Percentiles rank a stretch among this genome's conserved stretches.
Conservation (phyloP, 345 rosid genomes). For the Viola odorata region DNA sequence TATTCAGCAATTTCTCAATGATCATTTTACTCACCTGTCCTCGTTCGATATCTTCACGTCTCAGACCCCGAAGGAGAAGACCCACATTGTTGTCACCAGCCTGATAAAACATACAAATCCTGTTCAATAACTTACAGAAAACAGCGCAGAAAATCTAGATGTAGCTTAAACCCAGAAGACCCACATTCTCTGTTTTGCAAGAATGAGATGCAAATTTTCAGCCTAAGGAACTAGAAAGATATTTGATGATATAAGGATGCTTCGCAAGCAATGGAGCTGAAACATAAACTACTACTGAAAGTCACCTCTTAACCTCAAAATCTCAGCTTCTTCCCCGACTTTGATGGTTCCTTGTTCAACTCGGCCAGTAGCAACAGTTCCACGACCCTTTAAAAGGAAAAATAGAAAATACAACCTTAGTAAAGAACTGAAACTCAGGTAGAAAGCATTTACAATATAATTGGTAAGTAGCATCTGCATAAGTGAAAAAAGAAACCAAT, state of each 20-base stretch:
- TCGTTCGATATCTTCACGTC: slow-evolving; percentile 83
- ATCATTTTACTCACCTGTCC: slow-evolving; percentile 62
- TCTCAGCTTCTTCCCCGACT: slow-evolving; percentile 98
- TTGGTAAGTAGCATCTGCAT: neutral
- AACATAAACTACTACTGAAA: neutral
- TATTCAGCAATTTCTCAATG: neutral
- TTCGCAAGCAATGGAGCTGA: neutral
- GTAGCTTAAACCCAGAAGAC: slow-evolving; percentile 9
- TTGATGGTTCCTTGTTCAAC: slow-evolving; percentile 87
- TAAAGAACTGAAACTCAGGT: neutral
- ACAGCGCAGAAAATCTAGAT: neutral
- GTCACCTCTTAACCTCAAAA: slow-evolving; percentile 78
- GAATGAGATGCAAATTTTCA: too few relatives aligned
- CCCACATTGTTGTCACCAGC: slow-evolving; percentile 96
- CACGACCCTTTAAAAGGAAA: slow-evolving; percentile 70
- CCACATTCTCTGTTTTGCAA: slow-evolving; percentile 2
- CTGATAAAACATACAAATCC: slow-evolving; percentile 30
- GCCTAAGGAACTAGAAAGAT: neutral
- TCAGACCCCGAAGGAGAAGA: slow-evolving; percentile 92
- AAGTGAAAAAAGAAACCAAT: neutral
- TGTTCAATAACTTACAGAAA: neutral
- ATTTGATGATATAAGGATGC: neutral
- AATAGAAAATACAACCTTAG: neutral
- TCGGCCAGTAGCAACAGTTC: slow-evolving; percentile 99
- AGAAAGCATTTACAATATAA: too few relatives aligned